Evolutionary conservation across 768 basidiomycete species (phyloP).

Genomic region (Mycena rosella): DNA sequence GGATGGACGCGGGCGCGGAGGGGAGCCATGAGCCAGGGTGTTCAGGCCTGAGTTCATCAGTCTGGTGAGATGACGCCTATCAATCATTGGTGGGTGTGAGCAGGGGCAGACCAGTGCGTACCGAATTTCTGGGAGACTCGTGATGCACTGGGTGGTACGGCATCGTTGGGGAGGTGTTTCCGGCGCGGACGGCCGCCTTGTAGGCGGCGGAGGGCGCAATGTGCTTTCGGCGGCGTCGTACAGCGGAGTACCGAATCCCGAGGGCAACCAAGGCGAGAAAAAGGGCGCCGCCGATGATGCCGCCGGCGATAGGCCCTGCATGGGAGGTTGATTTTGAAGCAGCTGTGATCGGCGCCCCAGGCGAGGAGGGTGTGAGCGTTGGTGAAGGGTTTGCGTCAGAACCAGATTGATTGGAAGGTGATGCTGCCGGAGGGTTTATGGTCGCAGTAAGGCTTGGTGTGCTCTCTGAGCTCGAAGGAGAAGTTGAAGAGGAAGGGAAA

Average conservation of each 20-base stretch:
- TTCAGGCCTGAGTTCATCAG: constrained; percentile 2
- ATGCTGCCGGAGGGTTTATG: no score
- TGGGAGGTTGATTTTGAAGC: constrained; percentile 34
- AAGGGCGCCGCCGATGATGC: constrained; percentile 57
- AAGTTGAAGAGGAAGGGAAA: no score
- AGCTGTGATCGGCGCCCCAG: constrained; percentile 1
- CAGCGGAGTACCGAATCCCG: constrained; percentile 24
- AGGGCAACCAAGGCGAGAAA: constrained; percentile 44
- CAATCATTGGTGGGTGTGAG: constrained; percentile 8
- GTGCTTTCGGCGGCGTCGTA: constrained; percentile 23
- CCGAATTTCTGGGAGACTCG: constrained; percentile 18
- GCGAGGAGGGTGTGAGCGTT: not conserved
- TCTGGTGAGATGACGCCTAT: constrained; percentile 5
- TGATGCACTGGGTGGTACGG: constrained; percentile 25
- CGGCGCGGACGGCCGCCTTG: constrained; percentile 30
- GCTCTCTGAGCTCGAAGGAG: no score
- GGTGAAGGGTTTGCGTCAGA: constrained; percentile 44
- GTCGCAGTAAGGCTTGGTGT: not conserved
- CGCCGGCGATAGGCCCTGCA: constrained; percentile 62
- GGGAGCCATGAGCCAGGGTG: constrained; percentile 8
- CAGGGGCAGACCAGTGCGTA: not conserved
- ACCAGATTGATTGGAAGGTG: not conserved
- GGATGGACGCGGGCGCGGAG: constrained; percentile 21
- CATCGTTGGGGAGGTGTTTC: constrained; percentile 20
- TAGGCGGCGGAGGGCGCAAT: constrained; percentile 36